Conservation (phyloP, 345 rosid genomes). For the Citrus australasica region DNA sequence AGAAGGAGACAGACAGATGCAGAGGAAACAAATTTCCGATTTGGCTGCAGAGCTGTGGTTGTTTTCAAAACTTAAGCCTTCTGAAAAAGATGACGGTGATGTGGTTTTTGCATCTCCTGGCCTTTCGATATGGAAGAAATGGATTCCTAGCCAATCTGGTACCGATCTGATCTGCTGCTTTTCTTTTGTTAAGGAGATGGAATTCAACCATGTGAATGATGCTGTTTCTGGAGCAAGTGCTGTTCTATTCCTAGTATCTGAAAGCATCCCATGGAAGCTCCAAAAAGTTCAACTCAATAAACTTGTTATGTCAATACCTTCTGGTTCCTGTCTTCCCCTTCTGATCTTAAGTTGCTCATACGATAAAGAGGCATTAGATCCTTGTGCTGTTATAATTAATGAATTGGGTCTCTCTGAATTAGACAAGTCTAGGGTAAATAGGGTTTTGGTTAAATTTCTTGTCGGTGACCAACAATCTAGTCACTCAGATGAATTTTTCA, state of each 20-base stretch:
- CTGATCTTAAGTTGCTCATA: conserved; percentile 55
- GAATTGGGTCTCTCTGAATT: conserved; percentile 62
- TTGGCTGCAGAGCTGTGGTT: conserved; percentile 59
- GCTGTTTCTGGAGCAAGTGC: conserved; percentile 68
- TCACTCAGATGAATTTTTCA: conserved; percentile 55
- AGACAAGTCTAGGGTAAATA: conserved; percentile 58
- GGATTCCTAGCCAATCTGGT: conserved; percentile 43
- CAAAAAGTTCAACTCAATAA: conserved; percentile 60
- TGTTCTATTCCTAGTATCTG: conserved; percentile 63
- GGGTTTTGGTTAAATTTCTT: conserved; percentile 56
- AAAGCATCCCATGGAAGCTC: conserved; percentile 54
- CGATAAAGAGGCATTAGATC: conserved; percentile 35
- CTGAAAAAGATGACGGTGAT: conserved; percentile 32
- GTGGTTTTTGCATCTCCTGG: conserved; percentile 55
- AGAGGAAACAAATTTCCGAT: conserved; percentile 25
- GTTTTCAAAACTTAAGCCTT: conserved; percentile 70
- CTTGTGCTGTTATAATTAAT: conserved; percentile 32
- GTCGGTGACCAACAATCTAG: conserved; percentile 36
- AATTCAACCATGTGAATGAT: conserved; percentile 31
- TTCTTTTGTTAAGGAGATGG: conserved; percentile 60
- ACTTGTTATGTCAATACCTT: conserved; percentile 55
- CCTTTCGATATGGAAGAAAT: conserved; percentile 80
- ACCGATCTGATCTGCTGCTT: conserved; percentile 53
- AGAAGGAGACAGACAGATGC: conserved; percentile 27
- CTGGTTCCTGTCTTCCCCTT: conserved; percentile 75